These are phyloP conservation scores for Aureobasidium mangrovei DNA, from an alignment of 2,329 filamentous ascomycete genomes.

Conservation along the genomic window DNA sequence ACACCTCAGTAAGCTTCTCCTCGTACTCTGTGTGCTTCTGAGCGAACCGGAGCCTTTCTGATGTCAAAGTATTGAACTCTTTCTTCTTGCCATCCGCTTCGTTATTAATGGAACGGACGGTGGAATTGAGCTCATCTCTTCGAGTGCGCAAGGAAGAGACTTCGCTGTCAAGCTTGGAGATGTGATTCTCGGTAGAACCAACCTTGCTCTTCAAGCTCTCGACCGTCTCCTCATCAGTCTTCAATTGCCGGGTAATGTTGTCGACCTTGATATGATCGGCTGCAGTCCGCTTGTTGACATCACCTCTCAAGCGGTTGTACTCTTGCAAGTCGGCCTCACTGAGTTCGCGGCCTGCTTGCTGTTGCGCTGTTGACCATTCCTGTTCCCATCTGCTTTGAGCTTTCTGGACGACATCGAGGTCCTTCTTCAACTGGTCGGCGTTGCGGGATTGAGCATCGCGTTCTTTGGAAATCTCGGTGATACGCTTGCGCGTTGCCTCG, in stretches of 20 bases:
- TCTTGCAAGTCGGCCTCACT: constrained; percentile 81
- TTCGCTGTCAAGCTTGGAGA: constrained; percentile 66
- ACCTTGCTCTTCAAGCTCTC: constrained; percentile 84
- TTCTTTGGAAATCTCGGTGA: constrained; percentile 65
- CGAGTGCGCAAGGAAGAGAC: constrained; percentile 60
- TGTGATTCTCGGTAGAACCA: constrained; percentile 63
- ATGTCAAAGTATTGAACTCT: constrained; percentile 75
- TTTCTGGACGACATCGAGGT: constrained; percentile 77
- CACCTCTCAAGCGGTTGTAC: constrained; percentile 74
- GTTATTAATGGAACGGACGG: constrained; percentile 55
- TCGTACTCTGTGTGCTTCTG: constrained; percentile 82
- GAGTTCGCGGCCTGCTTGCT: constrained; percentile 77
- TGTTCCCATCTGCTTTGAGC: constrained; percentile 81
- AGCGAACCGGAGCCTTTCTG: constrained; percentile 70
- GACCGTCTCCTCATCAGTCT: constrained; percentile 83
- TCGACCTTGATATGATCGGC: constrained; percentile 75
- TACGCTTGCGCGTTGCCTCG: constrained; percentile 57
- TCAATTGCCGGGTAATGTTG: constrained; percentile 77
- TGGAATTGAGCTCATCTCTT: constrained; percentile 52
- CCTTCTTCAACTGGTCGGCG: constrained; percentile 67
- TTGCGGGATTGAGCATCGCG: constrained; percentile 60
- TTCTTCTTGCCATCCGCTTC: constrained; percentile 88
- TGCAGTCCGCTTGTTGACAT: constrained; percentile 76
- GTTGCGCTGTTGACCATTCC: constrained; percentile 75
- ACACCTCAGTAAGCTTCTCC: constrained; percentile 76